Evolutionary conservation across 192 early-diverging fungal species (phyloP).

Genomic region (Linnemannia schmuckeri): DNA sequence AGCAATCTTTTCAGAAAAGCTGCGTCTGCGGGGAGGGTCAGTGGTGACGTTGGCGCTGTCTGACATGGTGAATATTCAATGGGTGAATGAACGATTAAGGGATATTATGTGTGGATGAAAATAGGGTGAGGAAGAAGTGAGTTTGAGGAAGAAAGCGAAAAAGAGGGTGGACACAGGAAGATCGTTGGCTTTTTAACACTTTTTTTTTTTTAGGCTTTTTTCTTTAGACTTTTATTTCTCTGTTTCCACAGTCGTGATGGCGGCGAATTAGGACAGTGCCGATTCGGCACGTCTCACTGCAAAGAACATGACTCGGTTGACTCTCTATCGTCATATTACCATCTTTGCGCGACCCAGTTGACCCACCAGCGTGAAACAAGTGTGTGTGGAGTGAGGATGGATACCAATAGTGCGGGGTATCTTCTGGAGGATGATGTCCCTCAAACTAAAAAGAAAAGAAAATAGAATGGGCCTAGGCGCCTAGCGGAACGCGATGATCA

Average conservation of each 20-base stretch:
- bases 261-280: background rate
- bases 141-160: background rate
- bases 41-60: background rate
- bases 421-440: background rate
- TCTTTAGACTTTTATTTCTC: background rate
- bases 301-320: background rate
- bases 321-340: background rate
- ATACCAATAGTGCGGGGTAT: background rate
- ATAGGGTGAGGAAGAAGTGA: background rate
- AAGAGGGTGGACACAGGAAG: background rate
- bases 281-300: conserved; percentile 10
- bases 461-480: background rate
- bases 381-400: background rate
- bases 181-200: background rate
- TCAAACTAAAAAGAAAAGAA: background rate
- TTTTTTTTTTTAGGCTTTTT: background rate
- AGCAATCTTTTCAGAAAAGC: conserved; percentile 5
- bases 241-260: background rate
- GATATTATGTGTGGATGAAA: background rate
- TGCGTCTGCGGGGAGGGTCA: conserved; percentile 1
- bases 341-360: background rate
- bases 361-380: conserved; percentile 1
- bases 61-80: conserved; percentile 5
- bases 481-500: background rate
- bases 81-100: background rate